Conservation (phyloP, 208 protist genomes). For the Phytomonas francai region DNA sequence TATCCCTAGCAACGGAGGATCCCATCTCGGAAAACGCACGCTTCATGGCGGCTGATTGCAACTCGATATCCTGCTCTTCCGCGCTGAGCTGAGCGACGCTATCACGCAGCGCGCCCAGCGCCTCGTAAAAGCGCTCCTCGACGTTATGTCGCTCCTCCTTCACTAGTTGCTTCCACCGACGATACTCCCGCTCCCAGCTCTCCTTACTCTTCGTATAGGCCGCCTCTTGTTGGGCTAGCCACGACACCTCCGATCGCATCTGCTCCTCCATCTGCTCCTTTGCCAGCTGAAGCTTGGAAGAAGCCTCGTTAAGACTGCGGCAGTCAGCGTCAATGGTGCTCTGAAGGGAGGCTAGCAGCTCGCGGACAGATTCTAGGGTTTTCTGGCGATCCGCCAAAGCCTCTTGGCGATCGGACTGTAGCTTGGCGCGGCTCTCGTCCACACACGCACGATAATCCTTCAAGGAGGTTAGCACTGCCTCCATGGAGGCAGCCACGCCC, state of each 20-base stretch:
- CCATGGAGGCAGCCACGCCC: conserved; percentile 19
- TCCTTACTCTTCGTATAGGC: conserved; percentile 24
- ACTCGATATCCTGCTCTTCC: conserved; percentile 42
- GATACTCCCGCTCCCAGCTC: conserved; percentile 71
- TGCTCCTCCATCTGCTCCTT: conserved; percentile 40
- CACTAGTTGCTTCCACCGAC: conserved; percentile 57
- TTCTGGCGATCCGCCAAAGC: conserved; percentile 24
- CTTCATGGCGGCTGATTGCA: conserved; percentile 25
- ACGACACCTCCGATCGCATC: conserved; percentile 46
- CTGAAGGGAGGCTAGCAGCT: conserved; percentile 37
- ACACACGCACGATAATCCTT: conserved; percentile 40
- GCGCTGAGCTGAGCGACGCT: conserved; percentile 24
- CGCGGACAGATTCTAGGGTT: conserved; percentile 28
- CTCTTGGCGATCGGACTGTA: conserved; percentile 29
- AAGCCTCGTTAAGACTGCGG: conserved; percentile 25
- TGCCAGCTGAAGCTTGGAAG: conserved; percentile 34
- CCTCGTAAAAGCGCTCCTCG: conserved; percentile 45
- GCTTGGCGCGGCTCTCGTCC: conserved; percentile 23
- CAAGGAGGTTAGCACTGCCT: conserved; percentile 29
- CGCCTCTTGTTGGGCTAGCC: conserved; percentile 59
- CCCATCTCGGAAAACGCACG: conserved; percentile 27
- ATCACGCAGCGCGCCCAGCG: conserved; percentile 33
- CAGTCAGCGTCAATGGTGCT: conserved; percentile 39
- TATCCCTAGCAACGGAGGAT: conserved; percentile 24
- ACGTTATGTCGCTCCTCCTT: conserved; percentile 41